phyloP scores from a whole-genome alignment of 2,329 filamentous ascomycete genomes.

The Monilinia laxa region DNA sequence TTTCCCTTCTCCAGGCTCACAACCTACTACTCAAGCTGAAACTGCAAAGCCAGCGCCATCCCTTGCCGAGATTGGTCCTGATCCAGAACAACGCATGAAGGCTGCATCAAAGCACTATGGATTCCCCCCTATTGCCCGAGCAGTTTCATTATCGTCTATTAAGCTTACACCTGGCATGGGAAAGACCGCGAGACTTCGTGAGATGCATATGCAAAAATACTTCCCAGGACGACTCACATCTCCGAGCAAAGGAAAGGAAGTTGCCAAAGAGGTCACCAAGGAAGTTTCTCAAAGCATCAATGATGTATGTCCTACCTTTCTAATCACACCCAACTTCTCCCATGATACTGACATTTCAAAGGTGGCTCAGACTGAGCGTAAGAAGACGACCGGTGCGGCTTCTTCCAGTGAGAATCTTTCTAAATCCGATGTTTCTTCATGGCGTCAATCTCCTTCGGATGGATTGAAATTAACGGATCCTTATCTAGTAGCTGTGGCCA shows the following conservation, averaged over 20 bases:
- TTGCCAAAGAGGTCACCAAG: neutral
- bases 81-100: conserved; percentile 7
- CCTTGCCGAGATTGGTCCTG: neutral
- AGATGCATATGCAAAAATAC: neutral
- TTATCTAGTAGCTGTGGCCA: conserved; percentile 23
- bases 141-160: neutral
- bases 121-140: neutral
- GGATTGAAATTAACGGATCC: conserved; percentile 23
- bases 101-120: neutral
- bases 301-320: conserved; percentile 4
- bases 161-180: neutral
- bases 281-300: neutral
- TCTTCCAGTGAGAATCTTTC: conserved; percentile 21
- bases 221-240: neutral
- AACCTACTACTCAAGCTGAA: neutral
- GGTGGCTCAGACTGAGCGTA: conserved; percentile 7
- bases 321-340: neutral
- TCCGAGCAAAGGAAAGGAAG: conserved; percentile 4
- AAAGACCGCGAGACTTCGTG: conserved; percentile 1
- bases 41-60: neutral
- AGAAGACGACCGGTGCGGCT: conserved; percentile 18
- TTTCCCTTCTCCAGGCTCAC: neutral
- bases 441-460: conserved; percentile 2
- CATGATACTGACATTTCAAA: conserved; percentile 1
- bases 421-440: conserved; percentile 9